A percentile compares a stretch with the other conserved stretches of the same genome.
phyloP scores from a whole-genome alignment of 176 grass and related monocot genomes.

The Hsuehochloa calcarea region DNA sequence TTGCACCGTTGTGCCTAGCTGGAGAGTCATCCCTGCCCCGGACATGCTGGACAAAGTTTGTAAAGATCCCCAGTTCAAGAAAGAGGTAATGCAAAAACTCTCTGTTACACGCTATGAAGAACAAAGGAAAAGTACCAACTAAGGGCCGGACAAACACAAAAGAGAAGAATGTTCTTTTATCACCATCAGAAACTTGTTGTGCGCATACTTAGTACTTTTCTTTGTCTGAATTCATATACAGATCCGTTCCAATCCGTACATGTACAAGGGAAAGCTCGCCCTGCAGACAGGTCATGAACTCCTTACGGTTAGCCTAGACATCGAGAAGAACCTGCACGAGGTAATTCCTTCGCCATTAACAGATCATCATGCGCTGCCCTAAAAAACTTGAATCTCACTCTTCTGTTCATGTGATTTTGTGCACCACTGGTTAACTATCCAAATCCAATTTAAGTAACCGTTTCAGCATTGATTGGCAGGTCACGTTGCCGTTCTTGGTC shows the following conservation, averaged over 20 bases:
- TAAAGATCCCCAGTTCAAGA: constrained; percentile 48
- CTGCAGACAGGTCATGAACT: constrained; percentile 58
- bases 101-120: background rate
- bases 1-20: constrained; percentile 45
- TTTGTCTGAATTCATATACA: background rate
- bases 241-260: constrained; percentile 60
- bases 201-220: background rate
- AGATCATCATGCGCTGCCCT: background rate
- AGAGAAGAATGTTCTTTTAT: background rate
- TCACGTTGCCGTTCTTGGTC: constrained; percentile 66
- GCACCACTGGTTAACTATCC: background rate
- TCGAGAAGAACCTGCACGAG: constrained; percentile 60
- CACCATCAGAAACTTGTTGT: background rate
- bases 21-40: constrained; percentile 55
- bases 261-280: constrained; percentile 54
- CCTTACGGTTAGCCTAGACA: constrained; percentile 46
- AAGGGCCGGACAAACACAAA: background rate
- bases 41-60: constrained; percentile 62
- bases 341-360: constrained; percentile 15
- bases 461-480: constrained; percentile 7
- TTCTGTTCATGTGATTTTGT: background rate
- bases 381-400: too few species aligned
- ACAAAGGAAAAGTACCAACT: background rate
- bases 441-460: background rate
- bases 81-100: constrained; percentile 45